Evolutionary conservation across 78 protist genomes (phyloP).

Genomic region (Dictyostelium citrinum): DNA sequence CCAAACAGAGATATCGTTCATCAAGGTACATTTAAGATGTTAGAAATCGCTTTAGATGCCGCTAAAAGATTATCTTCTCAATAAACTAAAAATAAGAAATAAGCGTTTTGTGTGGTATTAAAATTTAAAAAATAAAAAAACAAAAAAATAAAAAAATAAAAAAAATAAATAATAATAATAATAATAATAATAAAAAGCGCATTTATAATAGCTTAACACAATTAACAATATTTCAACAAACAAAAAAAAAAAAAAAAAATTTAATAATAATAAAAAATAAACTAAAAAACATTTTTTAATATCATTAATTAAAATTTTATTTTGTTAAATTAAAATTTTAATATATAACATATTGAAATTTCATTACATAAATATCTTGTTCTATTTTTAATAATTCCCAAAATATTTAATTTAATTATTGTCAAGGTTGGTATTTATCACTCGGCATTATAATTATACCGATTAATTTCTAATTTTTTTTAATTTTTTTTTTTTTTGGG

Average conservation of each 20-base stretch:
- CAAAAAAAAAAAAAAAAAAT: too few relatives aligned
- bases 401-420: too few relatives aligned
- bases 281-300: background rate
- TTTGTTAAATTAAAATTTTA: background rate
- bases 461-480: background rate
- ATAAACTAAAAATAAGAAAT: background rate
- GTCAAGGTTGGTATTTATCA: background rate
- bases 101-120: background rate
- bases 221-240: background rate
- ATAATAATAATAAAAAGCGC: background rate
- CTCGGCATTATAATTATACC: background rate
- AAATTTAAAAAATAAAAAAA: background rate
- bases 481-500: background rate
- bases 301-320: background rate
- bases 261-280: background rate
- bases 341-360: background rate
- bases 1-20: slow-evolving; percentile 74
- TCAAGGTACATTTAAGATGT: slow-evolving; percentile 72
- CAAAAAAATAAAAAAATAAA: background rate
- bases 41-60: slow-evolving; percentile 69
- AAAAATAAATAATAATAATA: background rate
- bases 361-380: background rate
- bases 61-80: background rate
- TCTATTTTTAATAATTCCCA: background rate
- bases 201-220: background rate